These are phyloP conservation scores for Vachellia collinsii DNA, from an alignment of 306 rosid genomes.

Conservation along the genomic window DNA sequence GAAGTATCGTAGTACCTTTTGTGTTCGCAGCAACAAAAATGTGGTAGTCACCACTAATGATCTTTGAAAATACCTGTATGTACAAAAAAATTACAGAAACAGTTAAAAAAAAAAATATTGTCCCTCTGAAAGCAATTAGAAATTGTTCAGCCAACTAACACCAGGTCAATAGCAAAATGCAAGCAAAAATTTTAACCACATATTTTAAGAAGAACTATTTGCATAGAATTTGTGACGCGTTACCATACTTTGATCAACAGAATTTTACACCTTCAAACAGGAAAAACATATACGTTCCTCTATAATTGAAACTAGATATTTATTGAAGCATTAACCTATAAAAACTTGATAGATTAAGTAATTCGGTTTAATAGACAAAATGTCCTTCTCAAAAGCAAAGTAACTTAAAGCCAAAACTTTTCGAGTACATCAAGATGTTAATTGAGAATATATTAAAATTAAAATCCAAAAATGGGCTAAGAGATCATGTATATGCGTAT, in stretches of 20 bases:
- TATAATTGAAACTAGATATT: not conserved
- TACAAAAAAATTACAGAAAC: not conserved
- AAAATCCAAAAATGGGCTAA: no score
- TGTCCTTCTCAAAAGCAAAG: no score
- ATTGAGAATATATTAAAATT: no score
- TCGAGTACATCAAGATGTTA: no score
- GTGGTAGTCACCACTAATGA: slow-evolving; percentile 35
- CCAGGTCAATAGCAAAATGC: not conserved
- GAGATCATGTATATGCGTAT: not conserved
- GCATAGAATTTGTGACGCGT: not conserved
- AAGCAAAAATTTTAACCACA: not conserved
- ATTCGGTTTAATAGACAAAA: no score
- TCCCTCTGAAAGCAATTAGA: slow-evolving; percentile 5
- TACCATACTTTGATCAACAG: not conserved
- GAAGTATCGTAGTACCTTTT: slow-evolving; percentile 43
- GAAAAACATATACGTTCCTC: not conserved
- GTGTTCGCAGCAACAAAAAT: slow-evolving; percentile 41
- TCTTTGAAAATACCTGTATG: slow-evolving; percentile 38
- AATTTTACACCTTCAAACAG: not conserved
- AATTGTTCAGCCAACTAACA: not conserved
- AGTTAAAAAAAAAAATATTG: not conserved
- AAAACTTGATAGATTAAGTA: no score
- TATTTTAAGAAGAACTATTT: not conserved
- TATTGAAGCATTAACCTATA: no score
- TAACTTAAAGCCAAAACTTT: no score